Evolutionary conservation across 108 stramenopile species (phyloP), one percentile per base, ranked within the genome.

Genomic region (Skeletonema potamos): DNA sequence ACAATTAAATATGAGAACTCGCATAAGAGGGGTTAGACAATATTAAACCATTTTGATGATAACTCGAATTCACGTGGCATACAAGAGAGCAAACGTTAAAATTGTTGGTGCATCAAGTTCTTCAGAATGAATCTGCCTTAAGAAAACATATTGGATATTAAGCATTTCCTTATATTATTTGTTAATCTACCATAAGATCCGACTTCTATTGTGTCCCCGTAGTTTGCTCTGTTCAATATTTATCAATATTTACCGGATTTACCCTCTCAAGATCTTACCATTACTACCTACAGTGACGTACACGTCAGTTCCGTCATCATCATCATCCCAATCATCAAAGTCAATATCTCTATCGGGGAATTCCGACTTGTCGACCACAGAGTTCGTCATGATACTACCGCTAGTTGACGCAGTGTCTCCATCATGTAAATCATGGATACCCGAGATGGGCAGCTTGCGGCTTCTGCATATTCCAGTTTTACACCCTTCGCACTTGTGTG

Each of bases 1-100:
- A 15, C 92, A 93, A 67, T 73, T 93, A 59, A 93, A 93, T 60
- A 93, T 93, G 92, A 69, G 92, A 62, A 93, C 89, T 27, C 62
- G 92, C 44, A 93, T 93, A 63, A 77, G 92, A 55, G 89, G 92
- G 15, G 87, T 88, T 4, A 79, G 89, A 36, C 85, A 85, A 10
- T 89, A 89, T 70, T 92, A 83, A 79, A 62, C 71, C 4, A 6
- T 20, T 46, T n/a, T 12, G 2, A 37, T 12, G 0, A 32, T 32
- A 1, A 37, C 9, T 10, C 12, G 36, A 37, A 37, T 37, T 37
- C 9, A 37, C 2, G 10, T 12, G 10, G 36, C 36, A 37, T n/a
- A n/a, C n/a, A n/a, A n/a, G n/a, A n/a, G 36, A 37, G 11, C 36
- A 37, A 2, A 37, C 36, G 10, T 37, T 1, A 37, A 37, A 12